These are phyloP conservation scores for Fomitopsis schrenkii DNA, from an alignment of 1,284 basidiomycete species.

Conservation along the genomic window DNA sequence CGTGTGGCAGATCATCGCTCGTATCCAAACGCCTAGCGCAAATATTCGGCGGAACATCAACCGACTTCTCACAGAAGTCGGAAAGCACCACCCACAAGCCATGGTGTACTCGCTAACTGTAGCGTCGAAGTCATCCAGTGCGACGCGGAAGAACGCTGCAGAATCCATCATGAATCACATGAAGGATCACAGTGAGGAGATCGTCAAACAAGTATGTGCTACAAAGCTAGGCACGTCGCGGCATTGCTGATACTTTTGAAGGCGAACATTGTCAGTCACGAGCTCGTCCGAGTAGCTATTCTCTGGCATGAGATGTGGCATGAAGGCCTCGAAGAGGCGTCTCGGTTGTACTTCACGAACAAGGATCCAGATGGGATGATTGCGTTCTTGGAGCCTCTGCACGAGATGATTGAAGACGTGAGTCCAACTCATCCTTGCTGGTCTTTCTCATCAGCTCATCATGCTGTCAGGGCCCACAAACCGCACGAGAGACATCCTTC, in stretches of 20 bases:
- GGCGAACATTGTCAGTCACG: slow-evolving; percentile 90
- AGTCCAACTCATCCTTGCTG: slow-evolving; percentile 23
- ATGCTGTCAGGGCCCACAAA: slow-evolving; percentile 76
- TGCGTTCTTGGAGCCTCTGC: slow-evolving; percentile 87
- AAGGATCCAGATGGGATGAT: slow-evolving; percentile 99
- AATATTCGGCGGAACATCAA: slow-evolving; percentile 92
- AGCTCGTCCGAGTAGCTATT: slow-evolving; percentile 96
- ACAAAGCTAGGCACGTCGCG: neutral
- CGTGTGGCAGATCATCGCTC: slow-evolving; percentile 82
- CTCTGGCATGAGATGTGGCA: slow-evolving; percentile 99
- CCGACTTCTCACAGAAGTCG: slow-evolving; percentile 87
- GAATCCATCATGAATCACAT: slow-evolving; percentile 90
- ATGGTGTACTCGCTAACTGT: slow-evolving; percentile 98
- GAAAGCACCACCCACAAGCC: slow-evolving; percentile 96
- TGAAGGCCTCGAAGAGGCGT: slow-evolving; percentile 97
- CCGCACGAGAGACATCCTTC: slow-evolving; percentile 94
- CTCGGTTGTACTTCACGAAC: slow-evolving; percentile 95
- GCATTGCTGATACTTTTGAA: slow-evolving; percentile 22
- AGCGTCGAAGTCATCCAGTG: slow-evolving; percentile 93
- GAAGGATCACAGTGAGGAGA: slow-evolving; percentile 85
- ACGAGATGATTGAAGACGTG: slow-evolving; percentile 89
- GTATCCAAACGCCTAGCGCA: slow-evolving; percentile 91
- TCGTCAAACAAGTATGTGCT: slow-evolving; percentile 79
- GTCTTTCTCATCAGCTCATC: neutral
- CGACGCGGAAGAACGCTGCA: slow-evolving; percentile 81